phyloP scores from a whole-genome alignment of 768 basidiomycete genomes.

The Russula virescens region DNA sequence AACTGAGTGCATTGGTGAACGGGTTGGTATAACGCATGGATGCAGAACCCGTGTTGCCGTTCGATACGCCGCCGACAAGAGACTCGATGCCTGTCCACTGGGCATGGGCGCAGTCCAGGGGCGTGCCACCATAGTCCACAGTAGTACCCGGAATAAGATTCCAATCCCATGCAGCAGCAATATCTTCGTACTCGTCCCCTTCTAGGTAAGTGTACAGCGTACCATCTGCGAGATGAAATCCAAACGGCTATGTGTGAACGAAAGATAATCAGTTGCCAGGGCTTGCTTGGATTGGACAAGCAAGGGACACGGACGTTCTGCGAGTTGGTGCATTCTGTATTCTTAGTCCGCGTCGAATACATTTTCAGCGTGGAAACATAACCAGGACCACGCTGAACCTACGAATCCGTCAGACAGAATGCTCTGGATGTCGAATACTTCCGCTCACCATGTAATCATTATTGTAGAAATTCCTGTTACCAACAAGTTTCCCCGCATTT shows the following conservation, averaged over 20 bases:
- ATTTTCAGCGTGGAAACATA: slow-evolving; percentile 33
- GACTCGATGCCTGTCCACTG: slow-evolving; percentile 41
- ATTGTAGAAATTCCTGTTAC: slow-evolving; percentile 32
- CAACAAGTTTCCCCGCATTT: slow-evolving; percentile 29
- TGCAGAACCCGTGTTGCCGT: slow-evolving; percentile 49
- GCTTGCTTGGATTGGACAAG: background rate
- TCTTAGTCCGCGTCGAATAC: slow-evolving; percentile 32
- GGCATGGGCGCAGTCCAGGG: slow-evolving; percentile 43
- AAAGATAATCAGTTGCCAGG: background rate
- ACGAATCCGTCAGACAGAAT: background rate
- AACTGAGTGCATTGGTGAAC: slow-evolving; percentile 44
- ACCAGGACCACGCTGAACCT: slow-evolving; percentile 33
- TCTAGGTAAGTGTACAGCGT: slow-evolving; percentile 55
- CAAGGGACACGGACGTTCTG: slow-evolving; percentile 26
- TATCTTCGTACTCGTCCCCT: slow-evolving; percentile 70
- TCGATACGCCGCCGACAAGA: slow-evolving; percentile 64
- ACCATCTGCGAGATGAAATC: slow-evolving; percentile 65
- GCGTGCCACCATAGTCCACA: slow-evolving; percentile 53
- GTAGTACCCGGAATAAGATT: slow-evolving; percentile 71
- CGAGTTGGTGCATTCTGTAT: slow-evolving; percentile 33
- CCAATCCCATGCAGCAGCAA: slow-evolving; percentile 72
- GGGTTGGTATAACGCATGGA: slow-evolving; percentile 69
- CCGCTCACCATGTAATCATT: slow-evolving; percentile 34
- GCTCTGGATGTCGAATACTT: background rate
- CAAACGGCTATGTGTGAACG: slow-evolving; percentile 16